phyloP scores from a whole-genome alignment of 1,139 yeast genomes.

The Candida labiduridarum region DNA sequence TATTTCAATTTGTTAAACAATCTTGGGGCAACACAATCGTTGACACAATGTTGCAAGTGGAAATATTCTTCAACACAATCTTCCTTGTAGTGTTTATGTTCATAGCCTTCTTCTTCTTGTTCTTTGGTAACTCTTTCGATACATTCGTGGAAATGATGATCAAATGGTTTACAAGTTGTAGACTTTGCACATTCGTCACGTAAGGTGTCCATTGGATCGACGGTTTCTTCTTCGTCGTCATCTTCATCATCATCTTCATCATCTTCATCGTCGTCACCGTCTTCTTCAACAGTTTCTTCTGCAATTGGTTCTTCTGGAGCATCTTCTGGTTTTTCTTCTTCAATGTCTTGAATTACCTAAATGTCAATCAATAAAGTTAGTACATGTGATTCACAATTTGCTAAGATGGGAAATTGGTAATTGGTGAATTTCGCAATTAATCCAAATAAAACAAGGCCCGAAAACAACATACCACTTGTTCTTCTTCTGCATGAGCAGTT shows the following conservation, averaged over 20 bases:
- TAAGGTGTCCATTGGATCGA: conserved; percentile 68
- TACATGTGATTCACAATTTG: not conserved
- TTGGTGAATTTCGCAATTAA: not conserved
- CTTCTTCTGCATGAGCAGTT: conserved; percentile 75
- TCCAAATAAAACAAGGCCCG: not conserved
- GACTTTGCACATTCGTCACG: conserved; percentile 70
- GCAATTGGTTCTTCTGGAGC: conserved; percentile 44
- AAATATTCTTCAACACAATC: conserved; percentile 98
- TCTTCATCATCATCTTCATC: conserved; percentile 76
- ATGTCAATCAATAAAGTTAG: not conserved
- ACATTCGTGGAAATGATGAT: conserved; percentile 94
- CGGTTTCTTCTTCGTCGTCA: conserved; percentile 75
- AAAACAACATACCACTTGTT: conserved; percentile 34
- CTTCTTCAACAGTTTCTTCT: conserved; percentile 32
- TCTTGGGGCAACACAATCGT: conserved; percentile 91
- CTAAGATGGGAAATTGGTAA: not conserved
- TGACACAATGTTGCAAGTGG: conserved; percentile 93
- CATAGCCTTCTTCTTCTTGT: conserved; percentile 82
- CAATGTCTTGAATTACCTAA: conserved; percentile 42
- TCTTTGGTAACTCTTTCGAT: conserved; percentile 90
- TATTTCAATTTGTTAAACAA: conserved; percentile 85
- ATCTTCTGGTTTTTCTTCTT: conserved; percentile 36
- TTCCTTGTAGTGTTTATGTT: conserved; percentile 80
- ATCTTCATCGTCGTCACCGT: conserved; percentile 63
- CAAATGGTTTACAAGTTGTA: conserved; percentile 69